Percentiles rank a stretch among this genome's conserved stretches.
phyloP scores from a whole-genome alignment of 2,329 filamentous ascomycete species.

The Hymenoscyphus infarciens region DNA sequence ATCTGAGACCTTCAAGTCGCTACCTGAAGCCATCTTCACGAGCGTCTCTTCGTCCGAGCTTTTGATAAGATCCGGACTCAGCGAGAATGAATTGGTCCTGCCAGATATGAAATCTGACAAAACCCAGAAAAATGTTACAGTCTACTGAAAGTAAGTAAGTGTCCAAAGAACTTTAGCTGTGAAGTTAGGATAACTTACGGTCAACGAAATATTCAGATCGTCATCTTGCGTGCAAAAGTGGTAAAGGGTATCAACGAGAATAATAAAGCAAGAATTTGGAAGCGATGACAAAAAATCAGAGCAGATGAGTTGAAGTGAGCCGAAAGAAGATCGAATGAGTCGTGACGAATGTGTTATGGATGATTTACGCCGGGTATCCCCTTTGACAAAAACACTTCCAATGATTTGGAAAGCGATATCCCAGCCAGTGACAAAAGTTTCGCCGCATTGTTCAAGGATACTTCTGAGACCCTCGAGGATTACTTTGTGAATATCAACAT shows the following conservation, averaged over 20 bases:
- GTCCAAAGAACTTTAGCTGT: background rate
- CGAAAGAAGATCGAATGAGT: constrained; percentile 82
- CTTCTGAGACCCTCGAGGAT: constrained; percentile 76
- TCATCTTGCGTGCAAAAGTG: constrained; percentile 86
- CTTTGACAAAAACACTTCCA: constrained; percentile 67
- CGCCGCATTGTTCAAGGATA: constrained; percentile 83
- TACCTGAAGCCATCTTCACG: constrained; percentile 54
- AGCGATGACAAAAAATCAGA: constrained; percentile 84
- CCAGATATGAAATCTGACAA: constrained; percentile 80
- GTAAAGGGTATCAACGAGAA: constrained; percentile 81
- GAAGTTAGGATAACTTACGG: constrained; percentile 49
- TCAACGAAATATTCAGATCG: constrained; percentile 92
- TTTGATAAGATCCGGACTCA: constrained; percentile 54
- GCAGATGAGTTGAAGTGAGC: constrained; percentile 85
- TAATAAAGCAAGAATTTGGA: constrained; percentile 67
- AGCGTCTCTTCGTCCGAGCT: constrained; percentile 55
- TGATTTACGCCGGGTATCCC: constrained; percentile 23
- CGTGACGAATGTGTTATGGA: constrained; percentile 59
- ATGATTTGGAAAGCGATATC: constrained; percentile 81
- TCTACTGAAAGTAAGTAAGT: constrained; percentile 44
- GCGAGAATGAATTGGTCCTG: constrained; percentile 54
- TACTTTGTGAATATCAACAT: constrained; percentile 76
- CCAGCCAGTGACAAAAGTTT: constrained; percentile 81
- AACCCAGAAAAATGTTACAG: constrained; percentile 94
- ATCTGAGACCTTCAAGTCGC: constrained; percentile 58